Percentiles rank a stretch among this genome's conserved stretches.
phyloP scores from a whole-genome alignment of 306 rosid genomes.

The Rosa chinensis region DNA sequence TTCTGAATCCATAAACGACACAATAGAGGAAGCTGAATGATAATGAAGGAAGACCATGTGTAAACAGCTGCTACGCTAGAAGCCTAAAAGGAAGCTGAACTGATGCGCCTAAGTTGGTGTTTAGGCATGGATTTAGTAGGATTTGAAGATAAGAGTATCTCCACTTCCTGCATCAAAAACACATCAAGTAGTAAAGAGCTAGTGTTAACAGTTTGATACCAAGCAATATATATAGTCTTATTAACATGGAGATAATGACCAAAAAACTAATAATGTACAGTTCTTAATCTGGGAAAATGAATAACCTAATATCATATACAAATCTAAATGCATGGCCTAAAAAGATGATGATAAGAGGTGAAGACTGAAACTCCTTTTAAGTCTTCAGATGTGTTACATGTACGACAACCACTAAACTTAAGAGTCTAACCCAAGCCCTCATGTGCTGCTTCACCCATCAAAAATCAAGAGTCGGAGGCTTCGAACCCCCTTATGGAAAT shows the following conservation, averaged over 20 bases:
- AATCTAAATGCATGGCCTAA: neutral
- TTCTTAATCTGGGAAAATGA: neutral
- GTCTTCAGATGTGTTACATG: neutral
- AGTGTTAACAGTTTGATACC: neutral
- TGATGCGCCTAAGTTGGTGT: conserved; percentile 36
- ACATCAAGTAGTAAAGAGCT: neutral
- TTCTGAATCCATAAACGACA: neutral
- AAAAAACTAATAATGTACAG: neutral
- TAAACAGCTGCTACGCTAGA: neutral
- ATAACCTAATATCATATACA: neutral
- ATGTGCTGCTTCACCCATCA: neutral
- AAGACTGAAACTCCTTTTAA: neutral
- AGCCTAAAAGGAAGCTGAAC: conserved; percentile 28
- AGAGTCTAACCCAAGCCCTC: neutral
- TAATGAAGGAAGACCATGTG: neutral
- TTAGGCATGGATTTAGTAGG: conserved; percentile 10
- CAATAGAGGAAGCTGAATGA: neutral
- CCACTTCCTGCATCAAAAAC: conserved; percentile 44
- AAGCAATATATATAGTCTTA: neutral
- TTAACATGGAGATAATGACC: neutral
- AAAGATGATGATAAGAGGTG: neutral
- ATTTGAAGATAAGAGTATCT: conserved; percentile 25
- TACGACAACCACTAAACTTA: neutral
- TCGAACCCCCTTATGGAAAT: neutral
- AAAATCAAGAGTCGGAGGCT: neutral